Base-by-base conservation (phyloP, 2,329 filamentous ascomycete genomes). In the Pseudogymnoascus sp. region DNA sequence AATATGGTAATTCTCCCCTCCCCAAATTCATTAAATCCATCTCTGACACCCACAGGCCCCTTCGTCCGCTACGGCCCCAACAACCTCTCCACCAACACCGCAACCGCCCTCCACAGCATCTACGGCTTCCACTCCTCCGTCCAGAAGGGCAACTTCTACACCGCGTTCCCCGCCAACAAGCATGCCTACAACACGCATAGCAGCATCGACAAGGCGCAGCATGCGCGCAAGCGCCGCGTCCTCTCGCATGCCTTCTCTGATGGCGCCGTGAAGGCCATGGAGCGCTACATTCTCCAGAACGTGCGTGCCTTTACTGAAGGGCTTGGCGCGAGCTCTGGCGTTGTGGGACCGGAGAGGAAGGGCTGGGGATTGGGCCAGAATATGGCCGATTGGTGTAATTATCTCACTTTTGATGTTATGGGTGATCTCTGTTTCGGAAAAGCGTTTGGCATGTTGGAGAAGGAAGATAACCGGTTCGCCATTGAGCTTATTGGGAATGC, bases 11-110 rank as follows among this genome's bases (percentile, higher is more conserved):
- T 74, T 69, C 69, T 11, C 65, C 60, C 62, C 64, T 26, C 62
- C 65, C 11, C 67, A 66, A 15, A 40, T 47, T 11, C 3, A n/a
- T 23, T 17, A 36, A 62, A 33, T 2, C n/a, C 17, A 5, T 15
- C 3, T n/a, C 4, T 36, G 6, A 42, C 33, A n/a, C 5, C 4
- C 69, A 65, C 70, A 85, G 83, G 85, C 69, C 77, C 79, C n/a
- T 74, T 86, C 61, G 88, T 93, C n/a, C 88, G 91, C 28, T 90
- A 88, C 68, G 89, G 88, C 0, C 91, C 91, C 50, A 91, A 91
- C 74, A 85, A 84, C 65, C 77, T 96, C 44, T 90, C 87, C 0
- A 84, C 96, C 77, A 93, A 95, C 79, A 87, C 85, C 63, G 83
- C 82, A 65, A 81, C 82, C 7, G 87, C 88, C 0, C 78, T 90